phyloP scores from a whole-genome alignment of 805 yeast species.

The Deakozyma indianensis region DNA sequence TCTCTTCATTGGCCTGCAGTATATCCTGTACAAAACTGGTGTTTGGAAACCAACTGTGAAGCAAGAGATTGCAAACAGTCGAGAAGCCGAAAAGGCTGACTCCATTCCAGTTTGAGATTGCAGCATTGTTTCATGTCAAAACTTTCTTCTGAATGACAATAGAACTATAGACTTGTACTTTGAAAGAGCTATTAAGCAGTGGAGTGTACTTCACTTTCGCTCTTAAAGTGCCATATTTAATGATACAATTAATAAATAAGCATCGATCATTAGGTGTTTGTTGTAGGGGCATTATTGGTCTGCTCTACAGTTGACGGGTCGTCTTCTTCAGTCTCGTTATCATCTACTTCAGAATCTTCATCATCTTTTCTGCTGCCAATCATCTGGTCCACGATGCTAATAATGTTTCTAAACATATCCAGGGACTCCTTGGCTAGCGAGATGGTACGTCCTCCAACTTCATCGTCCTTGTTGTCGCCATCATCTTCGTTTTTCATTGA shows the following conservation, averaged over 20 bases:
- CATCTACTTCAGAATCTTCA: slow-evolving; percentile 3
- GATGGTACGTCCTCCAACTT: slow-evolving; percentile 52
- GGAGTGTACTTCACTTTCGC: too few relatives aligned
- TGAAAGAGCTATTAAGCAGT: too few relatives aligned
- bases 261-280: not conserved
- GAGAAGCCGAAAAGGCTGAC: not conserved
- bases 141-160: too few relatives aligned
- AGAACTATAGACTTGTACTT: too few relatives aligned
- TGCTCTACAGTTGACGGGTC: not conserved
- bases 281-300: not conserved
- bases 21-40: slow-evolving; percentile 12
- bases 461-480: slow-evolving; percentile 13
- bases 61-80: not conserved
- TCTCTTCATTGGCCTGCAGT: slow-evolving; percentile 14
- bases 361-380: slow-evolving; percentile 23
- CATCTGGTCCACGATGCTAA: slow-evolving; percentile 73
- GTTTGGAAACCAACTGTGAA: slow-evolving; percentile 8
- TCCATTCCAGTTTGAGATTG: too few relatives aligned
- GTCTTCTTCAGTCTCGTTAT: not conserved
- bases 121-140: too few relatives aligned
- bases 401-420: slow-evolving; percentile 73
- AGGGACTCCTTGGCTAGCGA: slow-evolving; percentile 79
- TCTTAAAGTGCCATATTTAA: too few relatives aligned
- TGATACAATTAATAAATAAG: not conserved
- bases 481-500: slow-evolving; percentile 15